Evolutionary conservation across 176 grass and related monocot genomes (phyloP).

Genomic region (Phragmites australis): DNA sequence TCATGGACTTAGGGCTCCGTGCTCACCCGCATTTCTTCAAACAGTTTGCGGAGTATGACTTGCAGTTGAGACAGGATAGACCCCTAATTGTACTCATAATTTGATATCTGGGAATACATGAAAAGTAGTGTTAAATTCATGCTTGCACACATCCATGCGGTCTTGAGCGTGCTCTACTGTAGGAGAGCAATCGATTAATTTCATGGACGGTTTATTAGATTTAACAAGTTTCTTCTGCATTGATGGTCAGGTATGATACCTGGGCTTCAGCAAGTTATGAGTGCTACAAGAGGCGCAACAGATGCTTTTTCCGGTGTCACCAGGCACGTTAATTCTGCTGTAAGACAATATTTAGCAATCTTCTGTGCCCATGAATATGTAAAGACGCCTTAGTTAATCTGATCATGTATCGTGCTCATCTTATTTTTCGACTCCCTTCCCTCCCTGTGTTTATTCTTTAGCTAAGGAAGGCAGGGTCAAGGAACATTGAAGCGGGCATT

Average conservation of each 20-base stretch:
- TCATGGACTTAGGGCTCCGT: not conserved
- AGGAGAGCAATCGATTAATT: constrained; percentile 20
- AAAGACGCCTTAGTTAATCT: not conserved
- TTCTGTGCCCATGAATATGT: not conserved
- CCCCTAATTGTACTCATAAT: not conserved
- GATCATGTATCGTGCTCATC: constrained; percentile 2
- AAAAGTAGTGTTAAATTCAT: not conserved
- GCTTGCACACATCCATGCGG: not conserved
- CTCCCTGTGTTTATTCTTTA: constrained; percentile 27
- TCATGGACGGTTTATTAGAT: not conserved
- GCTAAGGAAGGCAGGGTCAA: constrained; percentile 74
- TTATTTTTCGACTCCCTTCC: constrained; percentile 8
- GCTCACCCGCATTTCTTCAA: constrained; percentile 23
- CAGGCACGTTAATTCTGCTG: constrained; percentile 74
- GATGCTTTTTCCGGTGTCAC: constrained; percentile 87
- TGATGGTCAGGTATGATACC: constrained; percentile 76
- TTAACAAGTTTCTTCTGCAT: constrained; percentile 12
- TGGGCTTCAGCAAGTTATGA: constrained; percentile 83
- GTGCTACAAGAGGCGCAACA: constrained; percentile 81
- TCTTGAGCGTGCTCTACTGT: not conserved
- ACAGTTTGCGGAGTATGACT: constrained; percentile 4
- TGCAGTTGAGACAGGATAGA: not conserved
- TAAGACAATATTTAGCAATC: constrained; percentile 42
- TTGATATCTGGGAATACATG: not conserved
- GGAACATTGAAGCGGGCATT: constrained; percentile 81